phyloP scores from a whole-genome alignment of 2,329 filamentous ascomycete species.

The Dactylellina parvicollis region DNA sequence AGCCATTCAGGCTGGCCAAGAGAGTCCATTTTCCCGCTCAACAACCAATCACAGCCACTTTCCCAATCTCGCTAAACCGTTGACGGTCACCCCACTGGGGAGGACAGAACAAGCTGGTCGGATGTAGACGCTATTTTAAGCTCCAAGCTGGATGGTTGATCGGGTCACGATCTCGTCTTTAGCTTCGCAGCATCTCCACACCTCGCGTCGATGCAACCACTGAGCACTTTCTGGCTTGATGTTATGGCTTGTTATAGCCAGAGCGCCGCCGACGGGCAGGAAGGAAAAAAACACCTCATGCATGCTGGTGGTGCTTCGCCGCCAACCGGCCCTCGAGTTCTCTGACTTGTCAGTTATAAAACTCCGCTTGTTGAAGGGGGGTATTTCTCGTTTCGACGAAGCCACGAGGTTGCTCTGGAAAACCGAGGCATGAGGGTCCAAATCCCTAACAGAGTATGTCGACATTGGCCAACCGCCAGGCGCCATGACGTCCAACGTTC shows the following conservation, averaged over 20 bases:
- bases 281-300: background rate
- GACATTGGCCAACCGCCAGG: background rate
- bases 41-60: constrained; percentile 31
- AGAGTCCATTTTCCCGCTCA: constrained; percentile 12
- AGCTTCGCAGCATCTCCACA: constrained; percentile 18
- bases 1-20: constrained; percentile 24
- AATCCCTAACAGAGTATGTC: background rate
- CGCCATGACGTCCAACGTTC: background rate
- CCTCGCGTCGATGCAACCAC: constrained; percentile 30
- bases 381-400: background rate
- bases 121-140: constrained; percentile 47
- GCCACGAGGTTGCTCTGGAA: background rate
- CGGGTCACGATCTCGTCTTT: constrained; percentile 29
- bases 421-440: background rate
- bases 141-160: constrained; percentile 1
- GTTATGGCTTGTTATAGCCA: background rate
- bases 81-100: constrained; percentile 31
- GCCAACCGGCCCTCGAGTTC: background rate
- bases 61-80: constrained; percentile 45
- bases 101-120: constrained; percentile 40
- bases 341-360: background rate
- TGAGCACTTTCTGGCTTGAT: background rate
- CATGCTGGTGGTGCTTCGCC: too few species aligned
- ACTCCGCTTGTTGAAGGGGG: background rate
- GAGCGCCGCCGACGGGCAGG: background rate